Percentiles rank a stretch among this genome's conserved stretches.
phyloP scores from a whole-genome alignment of 2,329 filamentous ascomycete genomes.

The Tympanopsis confertula region DNA sequence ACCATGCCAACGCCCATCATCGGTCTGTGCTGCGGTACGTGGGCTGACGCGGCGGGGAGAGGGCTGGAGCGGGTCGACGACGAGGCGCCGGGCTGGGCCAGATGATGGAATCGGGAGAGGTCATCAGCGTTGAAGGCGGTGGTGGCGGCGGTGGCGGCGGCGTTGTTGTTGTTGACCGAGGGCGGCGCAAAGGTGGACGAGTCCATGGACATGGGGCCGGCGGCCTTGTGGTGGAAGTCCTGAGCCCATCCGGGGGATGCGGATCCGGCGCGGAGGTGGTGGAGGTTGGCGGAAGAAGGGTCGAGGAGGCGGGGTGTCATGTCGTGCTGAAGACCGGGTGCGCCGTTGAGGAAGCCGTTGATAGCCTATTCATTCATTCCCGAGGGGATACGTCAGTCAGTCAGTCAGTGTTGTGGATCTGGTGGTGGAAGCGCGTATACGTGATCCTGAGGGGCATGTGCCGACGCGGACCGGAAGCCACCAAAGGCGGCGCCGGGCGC shows the following conservation, averaged over 20 bases:
- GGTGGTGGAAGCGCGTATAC: slow-evolving; percentile 22
- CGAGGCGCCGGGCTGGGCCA: slow-evolving; percentile 42
- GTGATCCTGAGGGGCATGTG: slow-evolving; percentile 64
- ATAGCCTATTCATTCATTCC: no score
- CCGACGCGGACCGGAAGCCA: slow-evolving; percentile 63
- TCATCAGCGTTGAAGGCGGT: slow-evolving; percentile 76
- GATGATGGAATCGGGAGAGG: slow-evolving; percentile 76
- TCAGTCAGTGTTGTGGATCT: slow-evolving; percentile 4
- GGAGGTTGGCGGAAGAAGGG: slow-evolving; percentile 30
- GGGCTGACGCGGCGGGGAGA: slow-evolving; percentile 42
- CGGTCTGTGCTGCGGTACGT: slow-evolving; percentile 32
- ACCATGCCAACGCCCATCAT: slow-evolving; percentile 22
- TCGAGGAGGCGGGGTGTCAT: slow-evolving; percentile 35
- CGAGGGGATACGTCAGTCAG: slow-evolving; percentile 14
- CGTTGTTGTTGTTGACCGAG: slow-evolving; percentile 29
- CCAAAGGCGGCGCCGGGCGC: slow-evolving; percentile 61
- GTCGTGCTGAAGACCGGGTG: slow-evolving; percentile 38
- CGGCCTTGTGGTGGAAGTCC: slow-evolving; percentile 33
- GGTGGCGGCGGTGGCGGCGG: no score
- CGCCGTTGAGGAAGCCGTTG: slow-evolving; percentile 81
- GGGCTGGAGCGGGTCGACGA: slow-evolving; percentile 38
- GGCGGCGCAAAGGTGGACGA: slow-evolving; percentile 41
- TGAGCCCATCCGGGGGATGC: slow-evolving; percentile 42
- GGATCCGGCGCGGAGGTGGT: slow-evolving; percentile 39
- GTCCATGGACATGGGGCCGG: slow-evolving; percentile 59